A percentile compares a stretch with the other conserved stretches of the same genome.
Evolutionary conservation across 495 filamentous ascomycete species (phyloP).

Genomic region (Penicillium paxilli): DNA sequence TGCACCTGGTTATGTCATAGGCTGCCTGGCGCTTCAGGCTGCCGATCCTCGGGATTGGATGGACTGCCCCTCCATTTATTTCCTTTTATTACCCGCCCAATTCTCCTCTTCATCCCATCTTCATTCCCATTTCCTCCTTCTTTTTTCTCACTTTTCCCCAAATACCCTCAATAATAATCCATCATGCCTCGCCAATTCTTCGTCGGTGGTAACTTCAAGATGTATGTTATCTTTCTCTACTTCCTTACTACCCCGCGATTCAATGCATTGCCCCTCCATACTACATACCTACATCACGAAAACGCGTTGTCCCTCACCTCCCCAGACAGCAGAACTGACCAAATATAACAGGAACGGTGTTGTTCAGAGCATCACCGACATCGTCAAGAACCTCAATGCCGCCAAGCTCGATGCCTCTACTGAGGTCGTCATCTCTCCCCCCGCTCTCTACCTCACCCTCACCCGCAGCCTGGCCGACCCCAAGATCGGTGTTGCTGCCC

Average conservation of each 20-base stretch:
- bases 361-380: conserved; percentile 77
- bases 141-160: background rate
- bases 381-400: conserved; percentile 83
- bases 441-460: conserved; percentile 85
- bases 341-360: conserved; percentile 77
- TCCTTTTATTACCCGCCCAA: conserved; percentile 14
- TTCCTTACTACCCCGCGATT: conserved; percentile 16
- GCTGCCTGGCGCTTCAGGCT: conserved; percentile 7
- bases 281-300: background rate
- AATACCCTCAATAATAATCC: conserved; percentile 13
- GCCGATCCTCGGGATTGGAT: conserved; percentile 15
- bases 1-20: conserved; percentile 17
- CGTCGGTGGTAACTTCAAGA: conserved; percentile 99
- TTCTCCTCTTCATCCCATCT: conserved; percentile 10
- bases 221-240: conserved; percentile 53
- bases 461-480: conserved; percentile 68
- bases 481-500: conserved; percentile 79
- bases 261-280: conserved; percentile 24
- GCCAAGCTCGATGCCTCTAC: conserved; percentile 54
- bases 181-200: conserved; percentile 96
- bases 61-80: conserved; percentile 23
- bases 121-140: conserved; percentile 4
- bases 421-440: conserved; percentile 93
- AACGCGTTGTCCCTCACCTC: background rate
- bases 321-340: conserved; percentile 13